A percentile compares a stretch with the other conserved stretches of the same genome.
Conservation (phyloP, 495 filamentous ascomycete species). For the Xylaria acuta region DNA sequence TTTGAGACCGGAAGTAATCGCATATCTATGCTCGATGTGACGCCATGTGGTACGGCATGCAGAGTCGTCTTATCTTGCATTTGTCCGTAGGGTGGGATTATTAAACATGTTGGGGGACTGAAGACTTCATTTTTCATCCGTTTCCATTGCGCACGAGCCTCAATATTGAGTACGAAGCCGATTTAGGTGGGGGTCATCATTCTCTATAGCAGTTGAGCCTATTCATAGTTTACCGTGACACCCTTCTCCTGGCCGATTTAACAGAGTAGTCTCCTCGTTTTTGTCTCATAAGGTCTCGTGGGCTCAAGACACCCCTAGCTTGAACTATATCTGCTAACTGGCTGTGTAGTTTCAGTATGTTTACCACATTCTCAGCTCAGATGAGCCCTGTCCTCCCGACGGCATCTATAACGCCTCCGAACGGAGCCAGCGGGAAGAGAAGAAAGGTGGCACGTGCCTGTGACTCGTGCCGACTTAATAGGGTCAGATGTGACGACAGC, state of each 20-base stretch:
- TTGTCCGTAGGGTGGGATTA: neutral
- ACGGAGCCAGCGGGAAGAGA: slow-evolving; percentile 17
- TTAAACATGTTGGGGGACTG: neutral
- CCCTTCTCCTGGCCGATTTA: neutral
- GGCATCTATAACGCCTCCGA: slow-evolving; percentile 18
- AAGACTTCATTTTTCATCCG: neutral
- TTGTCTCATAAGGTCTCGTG: neutral
- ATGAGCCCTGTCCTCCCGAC: slow-evolving; percentile 16
- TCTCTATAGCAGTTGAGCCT: neutral
- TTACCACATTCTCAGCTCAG: slow-evolving; percentile 22
- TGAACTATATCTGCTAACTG: neutral
- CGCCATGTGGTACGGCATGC: neutral
- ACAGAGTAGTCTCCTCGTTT: neutral
- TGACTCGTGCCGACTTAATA: slow-evolving; percentile 15
- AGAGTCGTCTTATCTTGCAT: neutral
- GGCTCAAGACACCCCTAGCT: neutral
- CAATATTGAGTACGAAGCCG: neutral
- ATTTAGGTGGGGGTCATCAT: neutral
- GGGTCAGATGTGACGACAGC: slow-evolving; percentile 16
- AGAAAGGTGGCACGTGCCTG: slow-evolving; percentile 20
- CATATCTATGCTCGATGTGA: slow-evolving; percentile 5
- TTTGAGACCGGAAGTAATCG: neutral
- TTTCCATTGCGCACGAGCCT: neutral
- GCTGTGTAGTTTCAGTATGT: slow-evolving; percentile 5
- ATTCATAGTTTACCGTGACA: neutral